Evolutionary conservation across 2,329 filamentous ascomycete genomes (phyloP).

Genomic region (Fusarium tanahbumbuense): DNA sequence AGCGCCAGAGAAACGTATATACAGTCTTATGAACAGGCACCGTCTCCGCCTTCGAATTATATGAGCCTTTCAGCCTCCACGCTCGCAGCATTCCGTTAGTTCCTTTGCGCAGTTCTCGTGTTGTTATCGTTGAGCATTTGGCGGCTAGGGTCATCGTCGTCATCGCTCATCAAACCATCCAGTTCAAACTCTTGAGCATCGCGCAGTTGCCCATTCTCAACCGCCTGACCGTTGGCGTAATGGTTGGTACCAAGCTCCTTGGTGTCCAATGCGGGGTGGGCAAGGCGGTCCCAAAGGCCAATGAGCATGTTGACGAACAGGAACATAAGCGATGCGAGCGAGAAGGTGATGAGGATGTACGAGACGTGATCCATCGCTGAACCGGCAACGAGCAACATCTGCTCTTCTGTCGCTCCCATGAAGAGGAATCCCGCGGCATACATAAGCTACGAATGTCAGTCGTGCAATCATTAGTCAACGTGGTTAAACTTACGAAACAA

Average conservation of each 20-base stretch:
- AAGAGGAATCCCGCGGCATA: slow-evolving; percentile 95
- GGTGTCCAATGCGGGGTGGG: slow-evolving; percentile 51
- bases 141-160: slow-evolving; percentile 73
- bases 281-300: slow-evolving; percentile 78
- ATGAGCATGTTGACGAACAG: slow-evolving; percentile 91
- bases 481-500: slow-evolving; percentile 65
- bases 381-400: slow-evolving; percentile 81
- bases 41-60: not conserved
- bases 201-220: slow-evolving; percentile 69
- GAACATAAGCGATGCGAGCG: slow-evolving; percentile 89
- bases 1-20: not conserved
- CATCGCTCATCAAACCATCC: slow-evolving; percentile 88
- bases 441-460: slow-evolving; percentile 70
- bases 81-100: slow-evolving; percentile 38
- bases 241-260: slow-evolving; percentile 56
- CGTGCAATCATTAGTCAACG: not conserved
- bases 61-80: not conserved
- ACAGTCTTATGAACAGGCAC: not conserved
- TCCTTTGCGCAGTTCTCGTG: slow-evolving; percentile 52
- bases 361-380: slow-evolving; percentile 88
- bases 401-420: slow-evolving; percentile 97
- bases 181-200: slow-evolving; percentile 96
- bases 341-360: slow-evolving; percentile 92
- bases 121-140: slow-evolving; percentile 47
- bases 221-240: slow-evolving; percentile 49